Conservation (phyloP, 371 early-diverging fungal species). For the Amoeboradix gromovi region DNA sequence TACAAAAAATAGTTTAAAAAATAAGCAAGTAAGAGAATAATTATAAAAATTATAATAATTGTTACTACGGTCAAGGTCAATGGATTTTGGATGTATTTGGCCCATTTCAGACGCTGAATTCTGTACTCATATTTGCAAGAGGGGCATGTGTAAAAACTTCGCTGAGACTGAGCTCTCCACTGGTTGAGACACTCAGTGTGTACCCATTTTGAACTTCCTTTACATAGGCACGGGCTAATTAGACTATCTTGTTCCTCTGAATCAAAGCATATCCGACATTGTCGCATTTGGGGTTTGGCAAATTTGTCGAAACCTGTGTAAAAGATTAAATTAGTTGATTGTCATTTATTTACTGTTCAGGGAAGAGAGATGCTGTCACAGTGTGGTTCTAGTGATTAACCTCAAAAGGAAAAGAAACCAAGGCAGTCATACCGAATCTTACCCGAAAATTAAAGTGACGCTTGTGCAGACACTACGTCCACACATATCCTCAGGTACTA, state of each 20-base stretch:
- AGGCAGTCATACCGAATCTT: too few relatives aligned
- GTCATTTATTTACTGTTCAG: too few relatives aligned
- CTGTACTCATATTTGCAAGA: not conserved
- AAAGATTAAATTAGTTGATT: too few relatives aligned
- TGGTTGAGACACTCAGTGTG: conserved; percentile 1
- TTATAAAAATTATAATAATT: not conserved
- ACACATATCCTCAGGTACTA: too few relatives aligned
- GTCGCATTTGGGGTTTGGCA: conserved; percentile 1
- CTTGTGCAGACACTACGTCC: too few relatives aligned
- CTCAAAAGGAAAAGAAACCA: too few relatives aligned
- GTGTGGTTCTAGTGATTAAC: too few relatives aligned
- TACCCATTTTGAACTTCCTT: conserved; percentile 1
- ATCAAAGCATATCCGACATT: conserved; percentile 2
- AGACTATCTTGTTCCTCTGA: not conserved
- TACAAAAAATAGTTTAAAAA: not conserved
- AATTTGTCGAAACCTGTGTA: too few relatives aligned
- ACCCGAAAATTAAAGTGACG: too few relatives aligned
- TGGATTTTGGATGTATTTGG: not conserved
- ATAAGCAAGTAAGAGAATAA: not conserved
- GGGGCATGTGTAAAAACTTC: not conserved
- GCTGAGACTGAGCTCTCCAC: conserved; percentile 1
- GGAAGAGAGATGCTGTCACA: too few relatives aligned
- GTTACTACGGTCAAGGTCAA: not conserved
- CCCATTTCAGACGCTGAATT: not conserved
- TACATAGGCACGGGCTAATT: conserved; percentile 2